phyloP scores from a whole-genome alignment of 306 rosid genomes.

The Lotus japonicus region DNA sequence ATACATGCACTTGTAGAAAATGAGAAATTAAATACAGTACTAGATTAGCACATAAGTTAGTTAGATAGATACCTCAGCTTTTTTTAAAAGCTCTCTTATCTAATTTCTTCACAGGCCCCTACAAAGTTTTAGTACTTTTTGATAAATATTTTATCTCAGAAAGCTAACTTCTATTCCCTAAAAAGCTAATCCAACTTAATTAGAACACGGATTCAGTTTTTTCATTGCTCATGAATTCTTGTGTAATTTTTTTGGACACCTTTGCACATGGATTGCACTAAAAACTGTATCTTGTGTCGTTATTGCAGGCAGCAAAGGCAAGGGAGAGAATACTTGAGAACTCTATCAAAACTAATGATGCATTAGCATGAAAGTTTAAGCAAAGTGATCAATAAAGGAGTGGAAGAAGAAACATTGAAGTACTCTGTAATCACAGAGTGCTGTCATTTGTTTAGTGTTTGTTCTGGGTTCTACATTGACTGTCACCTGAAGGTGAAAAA shows the following conservation, averaged over 20 bases:
- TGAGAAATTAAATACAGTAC: too few species aligned
- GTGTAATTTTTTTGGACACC: not conserved
- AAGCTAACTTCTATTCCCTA: too few species aligned
- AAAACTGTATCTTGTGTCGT: not conserved
- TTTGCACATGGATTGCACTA: not conserved
- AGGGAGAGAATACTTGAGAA: conserved; percentile 7
- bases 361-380: not conserved
- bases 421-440: not conserved
- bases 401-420: too few species aligned
- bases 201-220: too few species aligned
- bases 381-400: not conserved
- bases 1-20: too few species aligned
- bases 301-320: conserved; percentile 9
- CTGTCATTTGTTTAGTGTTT: not conserved
- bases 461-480: not conserved
- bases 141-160: too few species aligned
- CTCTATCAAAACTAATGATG: not conserved
- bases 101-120: too few species aligned
- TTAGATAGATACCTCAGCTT: too few species aligned
- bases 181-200: too few species aligned
- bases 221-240: not conserved
- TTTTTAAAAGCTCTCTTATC: too few species aligned
- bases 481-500: not conserved
- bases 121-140: too few species aligned
- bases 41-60: too few species aligned